Base-by-base conservation (phyloP, 176 grass and related monocot genomes). In the Eleusine indica region DNA sequence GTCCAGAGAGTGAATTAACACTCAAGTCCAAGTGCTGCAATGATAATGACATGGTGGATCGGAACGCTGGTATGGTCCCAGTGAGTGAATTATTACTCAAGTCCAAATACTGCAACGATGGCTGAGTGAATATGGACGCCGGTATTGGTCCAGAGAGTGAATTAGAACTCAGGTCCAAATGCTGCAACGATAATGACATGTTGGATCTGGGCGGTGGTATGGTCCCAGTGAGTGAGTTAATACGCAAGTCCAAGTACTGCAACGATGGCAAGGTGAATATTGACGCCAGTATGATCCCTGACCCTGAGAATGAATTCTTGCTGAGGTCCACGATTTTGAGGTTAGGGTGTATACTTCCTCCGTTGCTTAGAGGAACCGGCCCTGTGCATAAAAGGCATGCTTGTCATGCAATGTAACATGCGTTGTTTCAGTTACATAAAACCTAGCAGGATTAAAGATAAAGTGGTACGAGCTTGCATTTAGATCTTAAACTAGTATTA, bases 121-220 rank as follows among this genome's bases (percentile, higher is more conserved):
- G 85, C 15, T 86, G 56, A 8, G 71, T 65, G 67, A 88, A 88
- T 14, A 91, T 66, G 41, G 82, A 41, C 32, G 57, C 2, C 14
- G 71, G 80, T 11, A 89, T 52, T 57, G 56, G 14, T 7, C 86
- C 66, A 4, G 70, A 75, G 71, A 92, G 73, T 56, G 32, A 35
- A 35, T 35, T 35, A 35, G 1, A 35, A 35, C 32, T 35, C 32
- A 35, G 32, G 32, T 35, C 32, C 32, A 35, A 35, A 35, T 35
- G 32, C 54, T 63, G 43, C 19, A 94, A 62, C 29, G 44, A 18
- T 35, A 38, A 18, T 42, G 79, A 83, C 15, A 84, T 47, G 12
- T 66, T 65, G 67, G 86, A 88, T 14, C 88, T 66, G 41, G 82
- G 39, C 32, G 57, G 6, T 9, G 71, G 80, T 11, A 89, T 52